Base-by-base conservation (phyloP, 2,329 filamentous ascomycete species). In the Rosellinia necatrix region DNA sequence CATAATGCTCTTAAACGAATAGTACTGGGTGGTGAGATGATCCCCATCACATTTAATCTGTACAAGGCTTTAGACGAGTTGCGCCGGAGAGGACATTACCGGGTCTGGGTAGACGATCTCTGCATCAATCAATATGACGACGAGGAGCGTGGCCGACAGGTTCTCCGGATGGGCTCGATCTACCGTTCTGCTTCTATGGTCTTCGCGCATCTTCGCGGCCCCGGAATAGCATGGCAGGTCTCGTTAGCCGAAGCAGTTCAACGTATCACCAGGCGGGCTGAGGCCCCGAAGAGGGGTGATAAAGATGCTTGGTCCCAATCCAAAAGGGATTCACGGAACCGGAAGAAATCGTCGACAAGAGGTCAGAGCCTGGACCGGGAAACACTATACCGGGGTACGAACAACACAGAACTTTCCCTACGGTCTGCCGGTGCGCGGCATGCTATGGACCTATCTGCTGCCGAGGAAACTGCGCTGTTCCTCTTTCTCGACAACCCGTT, bases 121-220 rank as follows among this genome's bases (percentile, higher is more conserved):
- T 61, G 58, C 30, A 61, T 61, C 25, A 61, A 61, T 21, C 58
- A 53, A 12, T 41, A 53, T 35, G 58, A 59, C 30, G 48, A 49
- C 7, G 58, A 58, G 35, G 58, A 61, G 40, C 47, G 51, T 5
- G 43, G 51, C 41, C 51, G 32, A n/a, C 50, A 55, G 22, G 53
- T 61, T 5, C 29, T 61, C 5, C 47, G 56, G 7, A 61, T 61
- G 56, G 56, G 58, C 6, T 51, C 44, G 6, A 61, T 61, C 22
- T 61, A 61, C 17, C 47, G 56, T 19, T 29, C 56, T 8, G 58
- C 58, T 10, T 49, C 47, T 8, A n/a, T 55, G 19, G 58, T 61
- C 7, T 42, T 61, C 21, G 24, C 58, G 21, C 49, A 58, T 37
- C 37, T 61, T 15, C 30, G 55, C 1, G 49, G 42, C 1, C 47